A percentile compares a stretch with the other conserved stretches of the same genome.
Conservation (phyloP, 164 flowering plant genomes). For the Amborella trichopoda region DNA sequence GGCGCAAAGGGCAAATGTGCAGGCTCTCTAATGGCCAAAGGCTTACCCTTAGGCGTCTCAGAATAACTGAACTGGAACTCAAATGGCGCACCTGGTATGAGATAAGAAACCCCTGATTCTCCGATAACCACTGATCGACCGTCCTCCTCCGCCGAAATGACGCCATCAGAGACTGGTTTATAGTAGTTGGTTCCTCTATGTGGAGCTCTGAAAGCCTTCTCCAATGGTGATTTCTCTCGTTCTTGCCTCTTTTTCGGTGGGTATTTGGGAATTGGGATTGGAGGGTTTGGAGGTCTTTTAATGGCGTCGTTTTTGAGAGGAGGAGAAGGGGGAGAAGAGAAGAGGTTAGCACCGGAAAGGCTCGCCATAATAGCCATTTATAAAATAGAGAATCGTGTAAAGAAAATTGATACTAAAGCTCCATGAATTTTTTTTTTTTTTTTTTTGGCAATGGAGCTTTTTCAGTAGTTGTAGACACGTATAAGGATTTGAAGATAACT, state of each 20-base stretch:
- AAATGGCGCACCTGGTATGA: constrained; percentile 86
- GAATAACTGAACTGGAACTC: constrained; percentile 94
- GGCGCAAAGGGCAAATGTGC: constrained; percentile 88
- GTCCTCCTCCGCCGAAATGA: constrained; percentile 30
- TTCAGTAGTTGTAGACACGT: too few species aligned
- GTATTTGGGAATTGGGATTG: constrained; percentile 8
- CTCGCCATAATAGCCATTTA: constrained; percentile 46
- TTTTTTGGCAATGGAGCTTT: too few species aligned
- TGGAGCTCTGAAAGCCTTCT: constrained; percentile 42
- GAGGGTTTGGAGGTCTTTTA: constrained; percentile 13
- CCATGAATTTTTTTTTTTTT: too few species aligned
- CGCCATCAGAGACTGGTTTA: constrained; percentile 53
- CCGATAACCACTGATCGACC: constrained; percentile 60
- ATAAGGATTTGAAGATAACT: too few species aligned
- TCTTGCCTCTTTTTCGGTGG: neutral
- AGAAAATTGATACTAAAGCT: too few species aligned
- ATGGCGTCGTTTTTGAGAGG: constrained; percentile 16
- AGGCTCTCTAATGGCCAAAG: constrained; percentile 82
- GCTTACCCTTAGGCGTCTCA: constrained; percentile 79
- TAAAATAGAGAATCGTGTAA: too few species aligned
- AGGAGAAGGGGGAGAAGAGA: constrained; percentile 54
- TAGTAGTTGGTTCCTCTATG: constrained; percentile 57
- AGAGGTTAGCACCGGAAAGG: constrained; percentile 44
- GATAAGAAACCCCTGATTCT: constrained; percentile 77
- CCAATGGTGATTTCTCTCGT: neutral